Evolutionary conservation across 2,329 filamentous ascomycete genomes (phyloP).

Genomic region (Aspergillus niger): DNA sequence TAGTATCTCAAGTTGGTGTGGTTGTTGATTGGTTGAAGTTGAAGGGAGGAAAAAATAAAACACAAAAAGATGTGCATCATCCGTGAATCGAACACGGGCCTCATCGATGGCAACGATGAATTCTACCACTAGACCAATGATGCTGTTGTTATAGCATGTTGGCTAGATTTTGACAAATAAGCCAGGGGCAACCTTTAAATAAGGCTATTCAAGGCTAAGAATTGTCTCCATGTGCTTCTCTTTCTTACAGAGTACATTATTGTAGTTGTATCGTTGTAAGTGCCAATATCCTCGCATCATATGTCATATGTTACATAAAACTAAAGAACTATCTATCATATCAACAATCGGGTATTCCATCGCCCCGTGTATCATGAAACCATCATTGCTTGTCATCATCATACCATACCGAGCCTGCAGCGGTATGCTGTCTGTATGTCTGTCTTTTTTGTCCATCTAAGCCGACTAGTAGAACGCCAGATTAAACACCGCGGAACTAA

Average conservation of each 20-base stretch:
- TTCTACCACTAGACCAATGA: slow-evolving; percentile 51
- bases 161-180: too few relatives aligned
- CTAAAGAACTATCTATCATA: slow-evolving; percentile 8
- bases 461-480: not conserved
- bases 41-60: not conserved
- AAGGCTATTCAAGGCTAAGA: too few relatives aligned
- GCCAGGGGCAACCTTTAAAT: too few relatives aligned
- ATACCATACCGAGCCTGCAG: slow-evolving; percentile 37
- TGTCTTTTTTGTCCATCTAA: not conserved
- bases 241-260: too few relatives aligned
- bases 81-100: slow-evolving; percentile 52
- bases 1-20: not conserved
- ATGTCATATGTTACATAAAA: not conserved
- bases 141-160: slow-evolving; percentile 26
- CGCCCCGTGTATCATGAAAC: slow-evolving; percentile 14
- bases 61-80: slow-evolving; percentile 39
- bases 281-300: too few relatives aligned
- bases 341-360: slow-evolving; percentile 6
- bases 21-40: not conserved
- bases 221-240: too few relatives aligned
- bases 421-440: slow-evolving; percentile 20
- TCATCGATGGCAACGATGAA: slow-evolving; percentile 51
- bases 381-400: slow-evolving; percentile 22
- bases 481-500: slow-evolving; percentile 56
- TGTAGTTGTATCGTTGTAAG: too few relatives aligned